These are phyloP conservation scores for Zymoseptoria crescenta DNA, from an alignment of 2,329 filamentous ascomycete genomes.

Conservation along the genomic window DNA sequence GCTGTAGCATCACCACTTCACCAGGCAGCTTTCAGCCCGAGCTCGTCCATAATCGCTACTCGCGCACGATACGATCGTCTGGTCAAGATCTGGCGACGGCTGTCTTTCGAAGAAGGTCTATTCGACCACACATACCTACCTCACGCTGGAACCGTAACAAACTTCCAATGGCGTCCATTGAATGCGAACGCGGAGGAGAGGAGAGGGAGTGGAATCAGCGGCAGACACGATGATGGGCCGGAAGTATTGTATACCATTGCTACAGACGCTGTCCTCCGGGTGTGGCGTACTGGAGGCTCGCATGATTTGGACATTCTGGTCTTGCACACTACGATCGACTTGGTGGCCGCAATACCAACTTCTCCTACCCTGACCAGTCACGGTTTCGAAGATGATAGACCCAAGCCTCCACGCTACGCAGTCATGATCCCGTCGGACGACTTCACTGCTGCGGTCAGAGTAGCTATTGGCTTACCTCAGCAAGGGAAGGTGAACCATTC, in stretches of 20 bases:
- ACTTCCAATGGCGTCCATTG: constrained; percentile 74
- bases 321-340: constrained; percentile 73
- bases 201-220: constrained; percentile 21
- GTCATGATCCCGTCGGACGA: constrained; percentile 79
- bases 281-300: constrained; percentile 74
- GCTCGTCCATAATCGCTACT: constrained; percentile 79
- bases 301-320: constrained; percentile 64
- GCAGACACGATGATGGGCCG: constrained; percentile 40
- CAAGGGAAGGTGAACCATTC: constrained; percentile 54
- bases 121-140: constrained; percentile 87
- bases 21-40: constrained; percentile 72
- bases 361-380: constrained; percentile 38
- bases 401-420: constrained; percentile 46
- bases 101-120: constrained; percentile 76
- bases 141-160: constrained; percentile 75
- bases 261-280: constrained; percentile 66
- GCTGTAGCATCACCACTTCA: constrained; percentile 64
- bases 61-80: constrained; percentile 70
- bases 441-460: constrained; percentile 57
- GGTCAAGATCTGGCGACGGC: constrained; percentile 85
- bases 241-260: constrained; percentile 89
- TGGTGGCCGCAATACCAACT: constrained; percentile 56
- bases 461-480: constrained; percentile 43
- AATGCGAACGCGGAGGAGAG: constrained; percentile 57
- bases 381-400: constrained; percentile 30